A percentile compares a stretch with the other conserved stretches of the same genome.
phyloP scores from a whole-genome alignment of 192 early-diverging fungal species.

The Phlyctochytrium bullatum region DNA sequence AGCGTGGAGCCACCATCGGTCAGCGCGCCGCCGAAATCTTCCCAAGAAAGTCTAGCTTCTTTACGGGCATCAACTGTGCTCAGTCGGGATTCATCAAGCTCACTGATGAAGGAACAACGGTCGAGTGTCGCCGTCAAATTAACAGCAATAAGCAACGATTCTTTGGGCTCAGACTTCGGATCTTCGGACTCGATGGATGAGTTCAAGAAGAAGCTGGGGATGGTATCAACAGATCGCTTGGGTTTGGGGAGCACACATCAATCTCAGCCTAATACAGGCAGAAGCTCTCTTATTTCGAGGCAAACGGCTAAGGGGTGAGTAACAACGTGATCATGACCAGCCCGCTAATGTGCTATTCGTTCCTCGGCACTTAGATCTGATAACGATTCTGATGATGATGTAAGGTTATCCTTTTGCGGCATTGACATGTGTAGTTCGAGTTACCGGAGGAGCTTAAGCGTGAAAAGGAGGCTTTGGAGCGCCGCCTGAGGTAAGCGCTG shows the following conservation, averaged over 20 bases:
- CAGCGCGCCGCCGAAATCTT: no score
- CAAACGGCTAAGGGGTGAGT: neutral
- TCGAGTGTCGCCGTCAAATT: no score
- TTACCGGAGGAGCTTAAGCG: conserved; percentile 2
- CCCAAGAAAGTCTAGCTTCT: no score
- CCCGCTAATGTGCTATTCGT: neutral
- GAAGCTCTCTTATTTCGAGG: neutral
- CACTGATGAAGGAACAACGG: no score
- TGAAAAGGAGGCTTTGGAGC: neutral
- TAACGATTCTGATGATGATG: neutral
- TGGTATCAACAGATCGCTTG: no score
- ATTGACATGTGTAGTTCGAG: neutral
- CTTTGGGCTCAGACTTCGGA: no score
- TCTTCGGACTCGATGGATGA: no score
- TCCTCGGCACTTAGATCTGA: neutral
- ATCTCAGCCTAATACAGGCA: neutral
- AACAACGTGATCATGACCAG: neutral
- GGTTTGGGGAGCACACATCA: neutral
- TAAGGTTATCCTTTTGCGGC: neutral
- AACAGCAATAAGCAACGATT: no score
- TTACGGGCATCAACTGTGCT: no score
- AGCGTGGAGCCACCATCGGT: neutral
- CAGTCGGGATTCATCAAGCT: no score
- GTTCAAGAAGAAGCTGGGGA: no score
- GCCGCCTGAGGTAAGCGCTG: neutral